Percentiles rank a stretch among this genome's conserved stretches.
These are phyloP conservation scores for Sclerotinia trifoliorum DNA, from an alignment of 2,329 filamentous ascomycete species.

Conservation along the genomic window DNA sequence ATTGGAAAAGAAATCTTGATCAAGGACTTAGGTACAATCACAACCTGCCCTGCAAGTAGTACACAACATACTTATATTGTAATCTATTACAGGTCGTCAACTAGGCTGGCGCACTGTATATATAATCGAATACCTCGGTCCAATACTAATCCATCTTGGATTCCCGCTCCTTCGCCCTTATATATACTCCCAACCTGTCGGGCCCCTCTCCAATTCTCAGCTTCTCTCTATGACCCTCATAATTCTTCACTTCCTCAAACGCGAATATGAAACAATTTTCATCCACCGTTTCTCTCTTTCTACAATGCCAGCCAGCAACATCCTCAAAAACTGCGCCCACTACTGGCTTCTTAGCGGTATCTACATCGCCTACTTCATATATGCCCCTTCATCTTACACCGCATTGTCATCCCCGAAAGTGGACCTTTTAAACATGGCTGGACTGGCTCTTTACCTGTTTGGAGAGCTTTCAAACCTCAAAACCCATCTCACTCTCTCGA, in stretches of 20 bases:
- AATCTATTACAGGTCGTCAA: slow-evolving; percentile 64
- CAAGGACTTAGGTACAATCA: slow-evolving; percentile 78
- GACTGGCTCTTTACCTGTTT: slow-evolving; percentile 69
- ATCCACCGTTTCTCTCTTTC: slow-evolving; percentile 92
- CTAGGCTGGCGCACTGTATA: slow-evolving; percentile 93
- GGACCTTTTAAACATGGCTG: slow-evolving; percentile 58
- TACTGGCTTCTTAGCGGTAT: slow-evolving; percentile 87
- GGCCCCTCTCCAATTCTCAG: slow-evolving; percentile 65
- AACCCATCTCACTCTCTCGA: slow-evolving; percentile 75
- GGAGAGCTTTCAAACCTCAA: slow-evolving; percentile 79
- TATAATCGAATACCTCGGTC: slow-evolving; percentile 91
- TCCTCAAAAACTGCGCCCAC: slow-evolving; percentile 92
- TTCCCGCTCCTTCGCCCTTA: slow-evolving; percentile 69
- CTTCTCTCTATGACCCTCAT: slow-evolving; percentile 72
- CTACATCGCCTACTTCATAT: slow-evolving; percentile 81
- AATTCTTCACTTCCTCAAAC: slow-evolving; percentile 84
- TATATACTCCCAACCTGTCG: slow-evolving; percentile 57
- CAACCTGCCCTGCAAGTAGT: background rate
- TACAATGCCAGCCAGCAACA: slow-evolving; percentile 88
- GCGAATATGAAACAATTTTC: slow-evolving; percentile 90
- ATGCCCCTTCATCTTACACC: slow-evolving; percentile 70
- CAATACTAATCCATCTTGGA: slow-evolving; percentile 80
- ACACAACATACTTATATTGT: background rate
- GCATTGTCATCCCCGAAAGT: slow-evolving; percentile 46
- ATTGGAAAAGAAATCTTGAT: slow-evolving; percentile 66